Conservation (phyloP, 176 grass and related monocot species). For the Aegilops umbellulata region DNA sequence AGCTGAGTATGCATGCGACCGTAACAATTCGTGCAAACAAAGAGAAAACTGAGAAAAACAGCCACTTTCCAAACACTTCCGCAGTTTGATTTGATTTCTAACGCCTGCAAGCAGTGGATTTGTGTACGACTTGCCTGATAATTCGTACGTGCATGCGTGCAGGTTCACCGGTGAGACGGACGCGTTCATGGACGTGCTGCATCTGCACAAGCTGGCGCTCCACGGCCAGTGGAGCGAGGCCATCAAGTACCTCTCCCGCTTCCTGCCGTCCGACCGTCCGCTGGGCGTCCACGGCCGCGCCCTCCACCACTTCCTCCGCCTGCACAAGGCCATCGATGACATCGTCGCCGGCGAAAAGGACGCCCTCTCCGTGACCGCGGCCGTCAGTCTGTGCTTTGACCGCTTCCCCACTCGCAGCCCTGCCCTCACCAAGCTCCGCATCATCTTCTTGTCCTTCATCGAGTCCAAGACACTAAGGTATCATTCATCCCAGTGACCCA, state of each 20-base stretch:
- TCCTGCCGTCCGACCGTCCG: background rate
- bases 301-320: background rate
- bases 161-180: background rate
- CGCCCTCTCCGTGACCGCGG: background rate
- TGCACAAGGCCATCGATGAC: background rate
- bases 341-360: background rate
- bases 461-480: background rate
- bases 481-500: background rate
- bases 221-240: background rate
- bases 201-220: background rate
- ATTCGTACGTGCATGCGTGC: background rate
- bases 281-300: conserved; percentile 8
- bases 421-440: background rate
- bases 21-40: no score
- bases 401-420: background rate
- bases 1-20: no score
- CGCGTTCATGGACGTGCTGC: background rate
- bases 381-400: background rate
- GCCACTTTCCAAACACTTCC: no score
- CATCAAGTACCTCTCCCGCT: background rate
- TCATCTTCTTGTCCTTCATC: background rate
- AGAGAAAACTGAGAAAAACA: no score
- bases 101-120: background rate
- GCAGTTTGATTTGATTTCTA: background rate
- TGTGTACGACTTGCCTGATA: background rate